These are phyloP conservation scores for Fragaria ananassa DNA, from an alignment of 306 rosid genomes.

Conservation along the genomic window DNA sequence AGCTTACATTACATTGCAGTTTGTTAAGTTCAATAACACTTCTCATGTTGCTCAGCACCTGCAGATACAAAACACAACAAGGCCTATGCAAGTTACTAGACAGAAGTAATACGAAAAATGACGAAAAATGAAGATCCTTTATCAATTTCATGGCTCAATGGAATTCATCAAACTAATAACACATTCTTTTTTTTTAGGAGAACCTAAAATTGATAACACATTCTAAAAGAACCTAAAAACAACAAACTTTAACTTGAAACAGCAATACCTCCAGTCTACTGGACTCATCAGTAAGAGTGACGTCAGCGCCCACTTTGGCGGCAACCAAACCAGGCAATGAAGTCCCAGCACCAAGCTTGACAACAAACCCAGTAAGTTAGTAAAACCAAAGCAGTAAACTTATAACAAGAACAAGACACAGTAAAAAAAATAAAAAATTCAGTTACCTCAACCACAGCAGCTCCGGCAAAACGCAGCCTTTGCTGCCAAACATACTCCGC, in stretches of 20 bases:
- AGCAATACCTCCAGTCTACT: slow-evolving; percentile 51
- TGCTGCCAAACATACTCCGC: slow-evolving; percentile 91
- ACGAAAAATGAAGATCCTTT: neutral
- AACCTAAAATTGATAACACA: too few species aligned
- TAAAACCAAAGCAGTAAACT: neutral
- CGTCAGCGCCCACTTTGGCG: slow-evolving; percentile 62
- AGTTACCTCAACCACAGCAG: slow-evolving; percentile 60
- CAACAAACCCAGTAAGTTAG: neutral
- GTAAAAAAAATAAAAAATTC: neutral
- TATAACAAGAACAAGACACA: neutral
- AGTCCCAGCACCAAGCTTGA: slow-evolving; percentile 88
- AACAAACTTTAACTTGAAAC: neutral
- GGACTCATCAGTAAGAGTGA: slow-evolving; percentile 67
- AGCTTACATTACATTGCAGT: slow-evolving; percentile 63
- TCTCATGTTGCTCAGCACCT: slow-evolving; percentile 87
- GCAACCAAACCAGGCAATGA: slow-evolving; percentile 85
- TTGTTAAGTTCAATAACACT: slow-evolving; percentile 67
- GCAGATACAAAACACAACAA: slow-evolving; percentile 27
- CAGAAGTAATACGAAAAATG: neutral
- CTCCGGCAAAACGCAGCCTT: slow-evolving; percentile 51
- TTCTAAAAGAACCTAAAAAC: neutral
- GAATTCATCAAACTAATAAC: neutral
- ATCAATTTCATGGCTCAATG: neutral
- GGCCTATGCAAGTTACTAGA: slow-evolving; percentile 12
- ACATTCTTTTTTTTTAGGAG: too few species aligned